Evolutionary conservation across 75 land plant species (phyloP).

Genomic region (Cunninghamia lanceolata): DNA sequence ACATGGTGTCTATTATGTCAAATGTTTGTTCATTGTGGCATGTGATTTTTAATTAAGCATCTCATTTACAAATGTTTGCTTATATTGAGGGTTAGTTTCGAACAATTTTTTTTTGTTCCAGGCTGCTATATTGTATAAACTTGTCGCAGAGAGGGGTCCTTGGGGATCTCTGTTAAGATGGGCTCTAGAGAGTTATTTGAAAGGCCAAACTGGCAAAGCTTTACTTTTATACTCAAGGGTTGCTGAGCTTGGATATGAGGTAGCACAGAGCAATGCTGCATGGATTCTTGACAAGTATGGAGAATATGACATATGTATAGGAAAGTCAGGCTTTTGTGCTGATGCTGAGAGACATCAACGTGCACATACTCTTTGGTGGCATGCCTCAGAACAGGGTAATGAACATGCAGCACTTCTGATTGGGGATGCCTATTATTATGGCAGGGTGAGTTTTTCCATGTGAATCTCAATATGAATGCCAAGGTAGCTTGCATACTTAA

Average conservation of each 20-base stretch:
- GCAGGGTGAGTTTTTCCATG: conserved; percentile 45
- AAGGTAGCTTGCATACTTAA: background rate
- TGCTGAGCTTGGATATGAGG: conserved; percentile 98
- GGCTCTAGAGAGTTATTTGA: conserved; percentile 90
- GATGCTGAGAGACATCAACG: conserved; percentile 84
- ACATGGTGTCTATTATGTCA: background rate
- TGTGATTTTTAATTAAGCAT: background rate
- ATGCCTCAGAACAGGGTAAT: conserved; percentile 99
- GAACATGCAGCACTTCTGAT: conserved; percentile 97
- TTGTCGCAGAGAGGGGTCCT: conserved; percentile 97
- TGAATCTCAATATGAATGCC: conserved; percentile 3
- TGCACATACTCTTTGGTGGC: conserved; percentile 94
- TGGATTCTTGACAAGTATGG: conserved; percentile 97
- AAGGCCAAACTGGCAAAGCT: conserved; percentile 86
- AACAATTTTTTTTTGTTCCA: conserved; percentile 12
- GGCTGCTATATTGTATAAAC: conserved; percentile 85
- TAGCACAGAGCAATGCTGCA: conserved; percentile 98
- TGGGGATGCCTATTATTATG: conserved; percentile 99
- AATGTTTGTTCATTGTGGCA: background rate
- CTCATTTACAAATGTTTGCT: background rate
- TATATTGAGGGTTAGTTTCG: background rate
- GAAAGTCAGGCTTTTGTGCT: conserved; percentile 85
- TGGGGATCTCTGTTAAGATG: conserved; percentile 94
- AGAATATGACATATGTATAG: conserved; percentile 78
- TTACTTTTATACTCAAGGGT: conserved; percentile 84